Base-by-base conservation (phyloP, 73 alveolate genomes). In the Uronychia setigera region DNA sequence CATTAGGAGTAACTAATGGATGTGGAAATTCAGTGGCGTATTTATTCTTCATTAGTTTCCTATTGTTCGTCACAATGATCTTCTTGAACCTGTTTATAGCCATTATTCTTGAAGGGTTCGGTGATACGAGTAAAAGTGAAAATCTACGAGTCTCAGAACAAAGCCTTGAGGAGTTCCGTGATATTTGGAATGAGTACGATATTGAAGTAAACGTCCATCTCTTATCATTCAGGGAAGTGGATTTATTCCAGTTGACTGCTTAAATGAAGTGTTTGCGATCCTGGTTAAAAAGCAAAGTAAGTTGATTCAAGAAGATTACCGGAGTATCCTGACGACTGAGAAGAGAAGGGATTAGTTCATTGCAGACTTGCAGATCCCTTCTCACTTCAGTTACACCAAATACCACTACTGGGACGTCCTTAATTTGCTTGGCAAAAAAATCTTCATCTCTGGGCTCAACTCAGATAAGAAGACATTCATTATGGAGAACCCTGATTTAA, bases 131-230 rank as follows among this genome's bases (percentile, higher is more conserved):
- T 19, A 46, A 46, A 19, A 11, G n/a, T 11, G 67, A 46, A 19
- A 46, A 46, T 19, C 67, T 46, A 5, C 5, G 67, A 19, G 19
- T 46, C 67, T 46, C 67, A 46, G 67, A 46, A 19, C n/a, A 5
- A 5, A 46, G n/a, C 5, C 26, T 81, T 1, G 77, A 58, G 5
- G 31, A 28, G 34, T 81, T 81, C 31, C 27, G 29, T 1, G 80
- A 81, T 9, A 57, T 81, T 27, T 81, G 88, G 88, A 14, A 80
- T 31, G 80, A 81, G 1, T 81, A 81, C 31, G 88, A 81, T 35
- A 80, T 74, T 33, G 81, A 81, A 27, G 31, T 60, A 27, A 81
- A 80, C 1, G 87, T 46, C 5, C 67, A 5, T 46, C 67, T 19
- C 67, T 19, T 46, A 19, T 11, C 67, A 11, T 46, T 46, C 67